Conservation (phyloP, 2,329 filamentous ascomycete species). For the Alternaria atra region DNA sequence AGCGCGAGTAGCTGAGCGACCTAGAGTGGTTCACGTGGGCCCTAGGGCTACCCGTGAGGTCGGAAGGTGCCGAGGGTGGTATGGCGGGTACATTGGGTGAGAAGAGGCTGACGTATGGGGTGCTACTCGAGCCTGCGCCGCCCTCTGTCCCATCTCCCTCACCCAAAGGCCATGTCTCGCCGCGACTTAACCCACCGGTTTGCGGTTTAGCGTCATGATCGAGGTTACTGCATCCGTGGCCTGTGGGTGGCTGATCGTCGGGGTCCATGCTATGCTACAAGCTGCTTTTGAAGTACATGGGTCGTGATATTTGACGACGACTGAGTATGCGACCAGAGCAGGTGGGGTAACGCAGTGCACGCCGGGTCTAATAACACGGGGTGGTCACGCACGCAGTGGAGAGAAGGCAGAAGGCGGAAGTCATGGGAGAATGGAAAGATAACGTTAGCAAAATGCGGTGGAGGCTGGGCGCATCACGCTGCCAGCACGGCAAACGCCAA, state of each 20-base stretch:
- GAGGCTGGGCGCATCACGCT: constrained; percentile 17
- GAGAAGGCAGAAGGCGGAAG: neutral
- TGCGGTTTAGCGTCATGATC: constrained; percentile 19
- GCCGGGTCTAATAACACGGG: neutral
- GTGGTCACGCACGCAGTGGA: constrained; percentile 3
- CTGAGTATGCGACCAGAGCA: neutral
- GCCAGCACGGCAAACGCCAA: constrained; percentile 17
- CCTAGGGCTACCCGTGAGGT: constrained; percentile 12
- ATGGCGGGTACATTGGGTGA: constrained; percentile 32
- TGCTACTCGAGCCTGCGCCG: constrained; percentile 15
- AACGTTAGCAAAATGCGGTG: constrained; percentile 8
- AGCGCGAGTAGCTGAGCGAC: constrained; percentile 38
- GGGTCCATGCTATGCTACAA: constrained; percentile 26
- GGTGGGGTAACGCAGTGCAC: constrained; percentile 13
- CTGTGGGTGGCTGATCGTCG: constrained; percentile 23
- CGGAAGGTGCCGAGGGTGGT: constrained; percentile 23
- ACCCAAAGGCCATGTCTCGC: constrained; percentile 25
- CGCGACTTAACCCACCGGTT: constrained; percentile 11
- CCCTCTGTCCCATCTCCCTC: constrained; percentile 20
- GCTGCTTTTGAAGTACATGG: constrained; percentile 17
- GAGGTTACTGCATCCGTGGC: constrained; percentile 20
- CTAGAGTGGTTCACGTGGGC: constrained; percentile 22
- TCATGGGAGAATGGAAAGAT: constrained; percentile 6
- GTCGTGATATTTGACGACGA: constrained; percentile 3
- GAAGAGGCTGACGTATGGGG: constrained; percentile 41